Base-by-base conservation (phyloP, 768 basidiomycete species). In the Amanita brunnescens region DNA sequence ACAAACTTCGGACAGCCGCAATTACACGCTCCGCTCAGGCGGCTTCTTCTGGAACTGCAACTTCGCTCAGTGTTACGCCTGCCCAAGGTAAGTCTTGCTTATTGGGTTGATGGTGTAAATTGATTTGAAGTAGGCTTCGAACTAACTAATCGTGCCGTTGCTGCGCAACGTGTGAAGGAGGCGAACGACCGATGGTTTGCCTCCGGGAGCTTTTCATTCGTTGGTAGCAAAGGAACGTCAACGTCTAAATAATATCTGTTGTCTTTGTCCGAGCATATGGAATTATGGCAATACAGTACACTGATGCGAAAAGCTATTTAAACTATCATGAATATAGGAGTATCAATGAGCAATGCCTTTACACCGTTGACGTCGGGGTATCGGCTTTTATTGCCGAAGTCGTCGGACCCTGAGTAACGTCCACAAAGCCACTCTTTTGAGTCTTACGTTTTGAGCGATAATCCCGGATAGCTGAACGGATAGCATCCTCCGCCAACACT, bases 401-500 rank as follows among this genome's bases (percentile, higher is more conserved):
- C 23, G 70, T 66, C 33, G 72, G 59, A 64, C 71, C 78, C 58
- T 85, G 83, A 0, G 83, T 68, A 35, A 84, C 85, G 62, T 88
- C 81, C 53, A 89, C 83, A 61, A 80, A 83, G 32, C 81, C 78
- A n/a, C 75, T 59, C 61, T 80, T 72, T 59, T 77, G 77, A n/a
- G 58, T 74, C 54, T 66, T 70, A 51, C 91, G 84, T 75, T 99
- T 99, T 54, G 80, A 79, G 62, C 83, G 81, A 72, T 98, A 98
- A 65, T 98, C 87, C 59, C 91, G 88, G 67, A 99, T 99, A 38
- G 96, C 96, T 9, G 94, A 95, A 48, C 89, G 91, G 67, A 99
- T 99, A 52, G 96, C 96, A 67, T 99, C 96, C 70, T 99, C 96
- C 12, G 96, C 94, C 58, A 97, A 70, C 87, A 97, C 89, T 85